Percentiles rank a stretch among this genome's conserved stretches.
phyloP scores from a whole-genome alignment of 73 alveolate genomes.

The Paramecium tetraurelia region DNA sequence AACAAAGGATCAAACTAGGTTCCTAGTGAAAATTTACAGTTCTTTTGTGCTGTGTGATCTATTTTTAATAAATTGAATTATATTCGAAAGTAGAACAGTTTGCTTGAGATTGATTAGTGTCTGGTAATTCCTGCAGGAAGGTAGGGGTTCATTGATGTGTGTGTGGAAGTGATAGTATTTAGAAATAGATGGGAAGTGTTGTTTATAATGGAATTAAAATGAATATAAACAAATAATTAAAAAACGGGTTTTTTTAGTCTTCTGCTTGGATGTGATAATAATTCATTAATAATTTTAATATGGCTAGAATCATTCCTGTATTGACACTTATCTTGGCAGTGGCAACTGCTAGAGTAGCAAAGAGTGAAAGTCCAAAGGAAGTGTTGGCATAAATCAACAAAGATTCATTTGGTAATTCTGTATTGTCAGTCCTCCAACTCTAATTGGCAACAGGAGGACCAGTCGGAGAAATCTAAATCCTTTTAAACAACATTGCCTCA shows the following conservation, averaged over 20 bases:
- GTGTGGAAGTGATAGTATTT: not conserved
- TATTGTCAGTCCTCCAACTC: conserved; percentile 38
- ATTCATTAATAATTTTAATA: not conserved
- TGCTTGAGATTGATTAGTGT: not conserved
- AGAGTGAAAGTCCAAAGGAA: conserved; percentile 14
- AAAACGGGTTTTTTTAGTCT: not conserved
- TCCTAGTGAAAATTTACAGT: not conserved
- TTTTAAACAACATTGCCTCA: conserved; percentile 41
- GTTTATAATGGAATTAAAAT: not conserved
- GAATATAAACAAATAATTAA: not conserved
- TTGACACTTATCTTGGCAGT: conserved; percentile 13
- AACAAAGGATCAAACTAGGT: not conserved
- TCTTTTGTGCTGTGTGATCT: not conserved
- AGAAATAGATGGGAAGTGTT: not conserved
- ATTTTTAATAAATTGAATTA: not conserved
- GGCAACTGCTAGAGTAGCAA: conserved; percentile 11
- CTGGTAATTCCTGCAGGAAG: not conserved
- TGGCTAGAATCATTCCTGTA: conserved; percentile 6
- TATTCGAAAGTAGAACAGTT: not conserved
- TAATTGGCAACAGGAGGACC: conserved; percentile 46
- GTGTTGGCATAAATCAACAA: conserved; percentile 26
- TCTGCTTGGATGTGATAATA: not conserved
- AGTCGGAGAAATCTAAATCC: conserved; percentile 49
- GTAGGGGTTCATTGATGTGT: not conserved
- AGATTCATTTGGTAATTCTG: conserved; percentile 38